A percentile compares a stretch with the other conserved stretches of the same genome.
These are phyloP conservation scores for Acanthamoeba divionensis DNA, from an alignment of 208 protist genomes.

Conservation along the genomic window DNA sequence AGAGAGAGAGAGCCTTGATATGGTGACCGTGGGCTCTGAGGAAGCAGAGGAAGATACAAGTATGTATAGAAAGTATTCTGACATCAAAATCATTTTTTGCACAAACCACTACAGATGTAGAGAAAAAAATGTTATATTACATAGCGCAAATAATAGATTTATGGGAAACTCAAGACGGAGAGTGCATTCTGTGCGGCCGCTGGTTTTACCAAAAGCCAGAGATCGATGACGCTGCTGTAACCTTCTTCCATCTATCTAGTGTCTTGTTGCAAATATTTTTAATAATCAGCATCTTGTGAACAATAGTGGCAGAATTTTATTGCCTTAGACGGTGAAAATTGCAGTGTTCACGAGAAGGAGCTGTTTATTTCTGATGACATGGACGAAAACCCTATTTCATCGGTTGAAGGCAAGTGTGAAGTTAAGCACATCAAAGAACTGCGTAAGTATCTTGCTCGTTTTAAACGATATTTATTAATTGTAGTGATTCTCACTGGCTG, in stretches of 20 bases:
- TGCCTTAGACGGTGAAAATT: no score
- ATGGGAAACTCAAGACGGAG: conserved; percentile 4
- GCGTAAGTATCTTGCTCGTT: not conserved
- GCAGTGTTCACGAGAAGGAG: no score
- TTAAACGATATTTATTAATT: not conserved
- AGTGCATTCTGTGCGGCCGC: conserved; percentile 7
- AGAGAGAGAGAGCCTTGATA: no score
- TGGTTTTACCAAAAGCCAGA: conserved; percentile 38
- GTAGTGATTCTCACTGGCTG: not conserved
- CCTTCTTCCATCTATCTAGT: not conserved
- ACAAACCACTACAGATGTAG: not conserved
- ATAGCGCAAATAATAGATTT: conserved; percentile 21
- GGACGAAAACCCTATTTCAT: conserved; percentile 40
- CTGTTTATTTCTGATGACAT: conserved; percentile 36
- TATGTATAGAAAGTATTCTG: no score
- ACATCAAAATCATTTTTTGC: no score
- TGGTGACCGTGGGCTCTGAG: no score
- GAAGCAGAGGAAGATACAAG: no score
- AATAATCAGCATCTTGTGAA: no score
- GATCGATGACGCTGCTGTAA: not conserved
- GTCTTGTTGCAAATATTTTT: no score
- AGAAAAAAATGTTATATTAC: not conserved
- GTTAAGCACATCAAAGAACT: conserved; percentile 21
- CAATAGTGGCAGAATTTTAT: no score
- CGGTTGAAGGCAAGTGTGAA: not conserved